A percentile compares a stretch with the other conserved stretches of the same genome.
These are phyloP conservation scores for Astrocystis sublimbata DNA, from an alignment of 495 filamentous ascomycete species.

Conservation along the genomic window DNA sequence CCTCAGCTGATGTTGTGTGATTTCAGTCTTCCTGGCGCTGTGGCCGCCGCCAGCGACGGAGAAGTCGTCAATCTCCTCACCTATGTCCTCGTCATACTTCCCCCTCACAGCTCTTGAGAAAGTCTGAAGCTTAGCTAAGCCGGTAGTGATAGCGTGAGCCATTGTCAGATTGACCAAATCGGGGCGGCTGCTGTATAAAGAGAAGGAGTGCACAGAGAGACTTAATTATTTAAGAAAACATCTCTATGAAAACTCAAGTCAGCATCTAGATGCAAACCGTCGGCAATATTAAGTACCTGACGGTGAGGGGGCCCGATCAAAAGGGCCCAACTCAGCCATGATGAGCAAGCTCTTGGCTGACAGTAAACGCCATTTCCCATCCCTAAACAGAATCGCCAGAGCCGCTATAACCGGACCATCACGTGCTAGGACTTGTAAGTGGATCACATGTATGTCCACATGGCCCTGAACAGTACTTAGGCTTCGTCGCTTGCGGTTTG, in stretches of 20 bases:
- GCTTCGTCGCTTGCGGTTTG: too few species aligned
- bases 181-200: background rate
- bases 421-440: constrained; percentile 2
- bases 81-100: constrained; percentile 50
- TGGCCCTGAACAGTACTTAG: too few species aligned
- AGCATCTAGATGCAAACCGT: background rate
- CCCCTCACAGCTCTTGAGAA: background rate
- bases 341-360: constrained; percentile 1
- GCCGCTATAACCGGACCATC: constrained; percentile 13
- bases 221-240: background rate
- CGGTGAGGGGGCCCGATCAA: background rate
- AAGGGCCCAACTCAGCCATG: background rate
- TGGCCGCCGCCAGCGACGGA: constrained; percentile 54
- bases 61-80: constrained; percentile 45
- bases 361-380: background rate
- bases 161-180: background rate
- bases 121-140: background rate
- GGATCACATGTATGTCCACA: too few species aligned
- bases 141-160: constrained; percentile 3
- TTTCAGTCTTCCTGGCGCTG: constrained; percentile 36
- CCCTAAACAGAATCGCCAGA: background rate
- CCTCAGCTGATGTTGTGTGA: constrained; percentile 42
- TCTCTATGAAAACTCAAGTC: background rate
- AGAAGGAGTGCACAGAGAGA: background rate
- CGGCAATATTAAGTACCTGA: too few species aligned